These are phyloP conservation scores for Mycena haematopus DNA, from an alignment of 768 basidiomycete genomes.

Conservation along the genomic window DNA sequence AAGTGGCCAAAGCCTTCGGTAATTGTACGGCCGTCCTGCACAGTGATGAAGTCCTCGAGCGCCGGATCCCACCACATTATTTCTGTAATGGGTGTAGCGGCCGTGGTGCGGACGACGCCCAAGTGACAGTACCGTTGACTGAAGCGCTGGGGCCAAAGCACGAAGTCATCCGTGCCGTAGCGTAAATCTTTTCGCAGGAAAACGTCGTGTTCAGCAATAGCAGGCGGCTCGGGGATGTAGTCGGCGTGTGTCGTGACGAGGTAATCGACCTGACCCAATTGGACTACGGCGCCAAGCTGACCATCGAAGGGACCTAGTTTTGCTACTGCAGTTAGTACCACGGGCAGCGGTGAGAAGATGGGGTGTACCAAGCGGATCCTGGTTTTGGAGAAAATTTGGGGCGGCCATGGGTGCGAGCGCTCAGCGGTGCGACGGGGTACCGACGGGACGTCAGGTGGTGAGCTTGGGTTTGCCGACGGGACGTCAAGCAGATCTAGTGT, in stretches of 20 bases:
- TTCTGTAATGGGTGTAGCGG: background rate
- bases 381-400: too few species aligned
- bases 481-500: too few species aligned
- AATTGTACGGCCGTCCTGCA: background rate
- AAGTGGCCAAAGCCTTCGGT: too few species aligned
- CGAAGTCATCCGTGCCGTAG: conserved; percentile 7
- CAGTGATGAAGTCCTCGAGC: background rate
- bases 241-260: background rate
- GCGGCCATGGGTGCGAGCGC: too few species aligned
- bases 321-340: too few species aligned
- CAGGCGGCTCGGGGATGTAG: conserved; percentile 1
- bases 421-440: too few species aligned
- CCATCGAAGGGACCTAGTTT: too few species aligned
- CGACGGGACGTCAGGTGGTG: too few species aligned
- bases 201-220: background rate
- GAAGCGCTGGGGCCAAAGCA: conserved; percentile 12
- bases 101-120: background rate
- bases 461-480: too few species aligned
- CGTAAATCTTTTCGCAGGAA: conserved; percentile 6
- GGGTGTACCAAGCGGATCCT: too few species aligned
- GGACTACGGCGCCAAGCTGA: too few species aligned
- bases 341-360: too few species aligned
- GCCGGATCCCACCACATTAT: conserved; percentile 8
- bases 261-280: background rate
- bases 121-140: conserved; percentile 3